phyloP scores from a whole-genome alignment of 306 rosid species.

The Coriaria nepalensis region DNA sequence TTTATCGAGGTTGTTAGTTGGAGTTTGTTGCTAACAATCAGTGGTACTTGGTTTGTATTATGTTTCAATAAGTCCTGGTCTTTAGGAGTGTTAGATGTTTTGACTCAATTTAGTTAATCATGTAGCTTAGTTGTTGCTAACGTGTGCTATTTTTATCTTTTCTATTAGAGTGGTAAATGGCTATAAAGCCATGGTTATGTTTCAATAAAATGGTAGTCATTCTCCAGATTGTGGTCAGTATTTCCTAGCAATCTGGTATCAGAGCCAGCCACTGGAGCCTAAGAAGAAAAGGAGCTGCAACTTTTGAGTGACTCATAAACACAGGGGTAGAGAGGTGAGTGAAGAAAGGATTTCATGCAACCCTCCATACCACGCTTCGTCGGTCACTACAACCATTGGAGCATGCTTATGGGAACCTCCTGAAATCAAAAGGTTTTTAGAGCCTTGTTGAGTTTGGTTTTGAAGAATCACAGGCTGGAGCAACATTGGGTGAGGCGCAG shows the following conservation, averaged over 20 bases:
- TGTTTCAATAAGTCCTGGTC: background rate
- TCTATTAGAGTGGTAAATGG: background rate
- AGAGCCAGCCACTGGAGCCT: background rate
- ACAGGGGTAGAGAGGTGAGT: background rate
- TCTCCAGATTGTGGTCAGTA: too few relatives aligned
- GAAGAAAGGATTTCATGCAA: too few relatives aligned
- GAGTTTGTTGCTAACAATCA: background rate
- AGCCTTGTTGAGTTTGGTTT: background rate
- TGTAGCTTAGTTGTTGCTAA: background rate
- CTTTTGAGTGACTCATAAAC: background rate
- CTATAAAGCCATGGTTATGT: background rate
- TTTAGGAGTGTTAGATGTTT: background rate
- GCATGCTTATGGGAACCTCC: background rate
- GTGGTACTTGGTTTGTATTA: background rate
- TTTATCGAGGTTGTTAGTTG: background rate
- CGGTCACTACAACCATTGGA: too few relatives aligned
- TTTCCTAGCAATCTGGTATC: conserved; percentile 10
- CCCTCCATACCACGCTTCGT: background rate
- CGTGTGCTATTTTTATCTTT: background rate
- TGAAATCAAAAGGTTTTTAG: background rate
- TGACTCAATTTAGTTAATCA: too few relatives aligned
- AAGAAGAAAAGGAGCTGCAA: background rate
- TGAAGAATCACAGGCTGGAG: background rate
- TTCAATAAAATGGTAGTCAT: too few relatives aligned
- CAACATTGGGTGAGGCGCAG: too few relatives aligned